Base-by-base conservation (phyloP, 192 early-diverging fungal genomes). In the Thamnidium elegans region DNA sequence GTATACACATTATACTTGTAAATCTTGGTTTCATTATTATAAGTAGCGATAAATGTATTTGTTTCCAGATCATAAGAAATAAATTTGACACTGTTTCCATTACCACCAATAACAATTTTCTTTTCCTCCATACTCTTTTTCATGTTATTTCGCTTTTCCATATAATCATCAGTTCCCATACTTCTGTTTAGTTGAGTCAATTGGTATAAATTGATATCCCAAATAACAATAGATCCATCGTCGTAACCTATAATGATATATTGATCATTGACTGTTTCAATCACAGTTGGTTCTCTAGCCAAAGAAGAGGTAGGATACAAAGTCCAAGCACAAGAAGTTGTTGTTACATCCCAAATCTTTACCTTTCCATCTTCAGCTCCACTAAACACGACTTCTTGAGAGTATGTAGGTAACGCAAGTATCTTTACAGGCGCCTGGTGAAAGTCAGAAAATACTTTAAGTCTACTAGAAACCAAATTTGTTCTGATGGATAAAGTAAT, bases 381-480 rank as follows among this genome's bases (percentile, higher is more conserved):
- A 43, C 77, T 84, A 0, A 84, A 26, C 0, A 87, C 65, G 1
- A 78, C 55, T 45, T 59, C 54, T 1, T 65, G 58, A 10, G 51
- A 32, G 47, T 63, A 32, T 0, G n/a, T 44, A 5, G 67, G 62
- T 23, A 67, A 48, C 15, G 50, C 62, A 14, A 77, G 17, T 13
- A 61, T 63, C 1, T 75, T 67, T 1, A 90, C 81, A 7, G 85
- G 74, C 0, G 84, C 85, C 14, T 63, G 52, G 59, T 90, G 86
- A 50, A 83, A 82, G 1, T 76, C 79, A 0, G 70, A 51, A 66
- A 87, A 86, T 21, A 71, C 70, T 21, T 78, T 79, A 17, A 86
- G 69, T 2, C 60, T 56, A 36, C 76, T 70, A 10, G 19, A 50
- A 14, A 68, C 60, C 7, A 67, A 65, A 17, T 72, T 77, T 8